Evolutionary conservation across 1,284 basidiomycete genomes (phyloP).

Genomic region (Earliella scabrosa): DNA sequence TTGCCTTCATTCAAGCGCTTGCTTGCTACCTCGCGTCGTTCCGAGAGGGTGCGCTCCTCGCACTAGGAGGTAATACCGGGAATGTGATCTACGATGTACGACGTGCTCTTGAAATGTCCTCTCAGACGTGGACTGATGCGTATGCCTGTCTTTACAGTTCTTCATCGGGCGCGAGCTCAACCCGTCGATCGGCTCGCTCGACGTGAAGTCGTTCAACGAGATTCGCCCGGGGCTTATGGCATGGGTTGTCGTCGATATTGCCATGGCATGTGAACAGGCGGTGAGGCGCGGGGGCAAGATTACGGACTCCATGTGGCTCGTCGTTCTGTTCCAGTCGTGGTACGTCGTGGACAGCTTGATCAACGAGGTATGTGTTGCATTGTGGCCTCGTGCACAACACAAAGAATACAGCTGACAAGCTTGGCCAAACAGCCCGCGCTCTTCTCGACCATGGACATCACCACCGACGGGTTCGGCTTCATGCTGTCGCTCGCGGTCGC

Average conservation of each 20-base stretch:
- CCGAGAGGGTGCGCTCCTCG: conserved; percentile 71
- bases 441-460: conserved; percentile 96
- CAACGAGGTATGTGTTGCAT: neutral
- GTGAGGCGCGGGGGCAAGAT: conserved; percentile 75
- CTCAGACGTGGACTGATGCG: neutral
- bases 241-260: conserved; percentile 92
- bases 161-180: conserved; percentile 97
- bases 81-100: conserved; percentile 91
- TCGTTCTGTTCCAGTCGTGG: conserved; percentile 85
- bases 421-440: conserved; percentile 64
- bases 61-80: conserved; percentile 91
- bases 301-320: conserved; percentile 93
- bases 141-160: conserved; percentile 62
- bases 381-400: neutral
- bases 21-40: conserved; percentile 82
- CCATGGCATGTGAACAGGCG: conserved; percentile 92
- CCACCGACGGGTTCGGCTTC: conserved; percentile 96
- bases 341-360: conserved; percentile 59
- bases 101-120: conserved; percentile 12
- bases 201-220: conserved; percentile 98
- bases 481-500: conserved; percentile 92
- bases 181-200: conserved; percentile 86
- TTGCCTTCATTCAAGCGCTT: conserved; percentile 77
- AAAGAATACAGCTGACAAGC: neutral
- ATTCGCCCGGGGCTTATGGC: conserved; percentile 95